Conservation (phyloP, 1,139 yeast species). For the Hyphopichia buzzinii region DNA sequence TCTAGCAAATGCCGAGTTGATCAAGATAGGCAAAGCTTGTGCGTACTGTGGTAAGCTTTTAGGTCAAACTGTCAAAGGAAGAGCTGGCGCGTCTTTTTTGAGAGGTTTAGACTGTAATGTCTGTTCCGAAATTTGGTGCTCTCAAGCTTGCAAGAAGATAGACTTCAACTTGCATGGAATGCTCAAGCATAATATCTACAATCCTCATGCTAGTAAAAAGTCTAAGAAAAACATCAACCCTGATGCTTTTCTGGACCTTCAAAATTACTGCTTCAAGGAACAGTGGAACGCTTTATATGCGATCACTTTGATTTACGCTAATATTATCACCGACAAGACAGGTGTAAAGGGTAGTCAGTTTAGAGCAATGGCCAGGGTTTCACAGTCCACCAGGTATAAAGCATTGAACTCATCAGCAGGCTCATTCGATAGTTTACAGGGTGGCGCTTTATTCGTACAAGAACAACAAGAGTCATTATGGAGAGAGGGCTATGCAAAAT, state of each 20-base stretch:
- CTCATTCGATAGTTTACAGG: constrained; percentile 47
- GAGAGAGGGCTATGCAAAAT: constrained; percentile 53
- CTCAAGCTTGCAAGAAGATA: constrained; percentile 54
- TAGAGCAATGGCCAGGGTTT: constrained; percentile 64
- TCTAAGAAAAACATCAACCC: constrained; percentile 38
- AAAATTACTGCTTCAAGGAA: constrained; percentile 60
- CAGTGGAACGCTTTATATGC: constrained; percentile 73
- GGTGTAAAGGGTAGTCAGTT: constrained; percentile 45
- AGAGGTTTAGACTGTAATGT: constrained; percentile 66
- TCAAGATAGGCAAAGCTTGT: constrained; percentile 72
- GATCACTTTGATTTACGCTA: constrained; percentile 56
- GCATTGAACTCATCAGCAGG: constrained; percentile 62
- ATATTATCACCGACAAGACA: constrained; percentile 43
- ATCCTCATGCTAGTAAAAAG: constrained; percentile 23
- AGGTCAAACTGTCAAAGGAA: constrained; percentile 23
- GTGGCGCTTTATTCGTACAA: constrained; percentile 50
- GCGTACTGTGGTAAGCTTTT: constrained; percentile 72
- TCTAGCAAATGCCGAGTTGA: constrained; percentile 61
- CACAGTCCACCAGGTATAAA: constrained; percentile 63
- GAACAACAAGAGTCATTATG: constrained; percentile 63
- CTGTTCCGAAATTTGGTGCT: constrained; percentile 75
- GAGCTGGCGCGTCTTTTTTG: constrained; percentile 29
- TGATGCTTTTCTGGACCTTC: constrained; percentile 53
- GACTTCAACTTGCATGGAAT: constrained; percentile 53
- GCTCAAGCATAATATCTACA: constrained; percentile 51